A percentile compares a stretch with the other conserved stretches of the same genome.
phyloP scores from a whole-genome alignment of 2,329 filamentous ascomycete species.

The Colletotrichum siamense region DNA sequence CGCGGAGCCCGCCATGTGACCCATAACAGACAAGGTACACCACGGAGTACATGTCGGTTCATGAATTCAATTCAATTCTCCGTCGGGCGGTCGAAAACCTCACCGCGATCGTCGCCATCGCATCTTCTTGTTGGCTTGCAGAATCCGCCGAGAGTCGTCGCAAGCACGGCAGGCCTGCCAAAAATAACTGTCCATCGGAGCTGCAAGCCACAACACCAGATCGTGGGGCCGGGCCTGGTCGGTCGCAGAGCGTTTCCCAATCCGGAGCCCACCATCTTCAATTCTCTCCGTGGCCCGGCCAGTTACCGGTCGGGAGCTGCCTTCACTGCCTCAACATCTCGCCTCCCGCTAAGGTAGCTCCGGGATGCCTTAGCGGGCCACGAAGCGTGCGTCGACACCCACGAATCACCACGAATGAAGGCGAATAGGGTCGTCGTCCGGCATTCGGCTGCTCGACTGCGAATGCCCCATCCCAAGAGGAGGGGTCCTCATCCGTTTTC shows the following conservation, averaged over 20 bases:
- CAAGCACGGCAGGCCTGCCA: neutral
- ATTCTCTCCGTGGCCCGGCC: neutral
- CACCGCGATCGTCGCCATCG: neutral
- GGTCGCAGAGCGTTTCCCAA: neutral
- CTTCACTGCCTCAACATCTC: constrained; percentile 1
- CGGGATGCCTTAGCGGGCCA: constrained; percentile 5
- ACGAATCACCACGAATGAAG: neutral
- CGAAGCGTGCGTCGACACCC: constrained; percentile 7
- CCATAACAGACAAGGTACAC: neutral
- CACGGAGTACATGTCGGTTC: neutral
- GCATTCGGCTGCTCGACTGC: constrained; percentile 5
- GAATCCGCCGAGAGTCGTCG: neutral
- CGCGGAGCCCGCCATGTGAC: neutral
- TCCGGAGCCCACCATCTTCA: neutral
- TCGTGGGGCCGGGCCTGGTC: neutral
- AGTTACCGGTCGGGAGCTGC: neutral
- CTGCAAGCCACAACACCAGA: constrained; percentile 10
- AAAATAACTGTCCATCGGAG: constrained; percentile 4
- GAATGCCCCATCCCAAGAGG: neutral
- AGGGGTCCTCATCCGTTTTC: neutral
- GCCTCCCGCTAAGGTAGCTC: neutral
- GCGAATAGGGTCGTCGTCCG: constrained; percentile 1
- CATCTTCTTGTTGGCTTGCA: neutral
- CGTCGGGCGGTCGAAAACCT: neutral
- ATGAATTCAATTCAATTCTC: neutral